These are phyloP conservation scores for Hawksworthiomyces lignivorus DNA, from an alignment of 2,329 filamentous ascomycete species.

Conservation along the genomic window DNA sequence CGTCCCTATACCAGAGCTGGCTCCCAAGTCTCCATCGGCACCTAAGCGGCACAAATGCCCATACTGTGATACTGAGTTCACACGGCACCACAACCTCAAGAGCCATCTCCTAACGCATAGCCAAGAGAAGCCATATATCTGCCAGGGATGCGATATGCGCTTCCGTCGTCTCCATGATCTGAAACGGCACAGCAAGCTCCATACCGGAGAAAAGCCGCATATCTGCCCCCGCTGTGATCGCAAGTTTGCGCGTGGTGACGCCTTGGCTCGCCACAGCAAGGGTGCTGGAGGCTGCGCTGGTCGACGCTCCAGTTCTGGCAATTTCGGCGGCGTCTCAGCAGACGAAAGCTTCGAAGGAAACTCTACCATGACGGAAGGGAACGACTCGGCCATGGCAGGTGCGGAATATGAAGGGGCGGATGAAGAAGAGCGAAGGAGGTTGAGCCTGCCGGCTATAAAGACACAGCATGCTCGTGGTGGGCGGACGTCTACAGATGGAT, in stretches of 20 bases:
- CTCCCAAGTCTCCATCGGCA: constrained; percentile 64
- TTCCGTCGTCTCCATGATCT: constrained; percentile 91
- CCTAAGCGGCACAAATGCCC: constrained; percentile 91
- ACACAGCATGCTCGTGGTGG: constrained; percentile 56
- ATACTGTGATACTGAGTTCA: constrained; percentile 95
- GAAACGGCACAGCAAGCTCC: constrained; percentile 92
- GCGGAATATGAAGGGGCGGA: constrained; percentile 51
- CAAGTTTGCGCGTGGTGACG: constrained; percentile 91
- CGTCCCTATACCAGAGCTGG: constrained; percentile 26
- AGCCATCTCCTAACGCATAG: constrained; percentile 95
- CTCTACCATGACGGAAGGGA: constrained; percentile 19
- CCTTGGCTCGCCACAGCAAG: constrained; percentile 88
- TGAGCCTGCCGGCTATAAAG: constrained; percentile 67
- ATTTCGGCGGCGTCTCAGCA: constrained; percentile 53
- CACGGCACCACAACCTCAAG: constrained; percentile 93
- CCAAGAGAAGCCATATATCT: constrained; percentile 95
- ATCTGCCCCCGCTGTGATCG: constrained; percentile 91
- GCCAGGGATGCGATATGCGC: constrained; percentile 83
- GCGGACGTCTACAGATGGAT: constrained; percentile 38
- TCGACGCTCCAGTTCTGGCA: constrained; percentile 75
- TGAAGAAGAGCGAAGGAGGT: constrained; percentile 52
- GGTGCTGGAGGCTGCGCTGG: constrained; percentile 93
- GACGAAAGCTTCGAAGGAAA: constrained; percentile 25
- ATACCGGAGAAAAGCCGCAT: constrained; percentile 92
- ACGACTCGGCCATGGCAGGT: constrained; percentile 51